A percentile compares a stretch with the other conserved stretches of the same genome.
Conservation (phyloP, 179 eudicot genomes). For the Heliamphora pulchella region DNA sequence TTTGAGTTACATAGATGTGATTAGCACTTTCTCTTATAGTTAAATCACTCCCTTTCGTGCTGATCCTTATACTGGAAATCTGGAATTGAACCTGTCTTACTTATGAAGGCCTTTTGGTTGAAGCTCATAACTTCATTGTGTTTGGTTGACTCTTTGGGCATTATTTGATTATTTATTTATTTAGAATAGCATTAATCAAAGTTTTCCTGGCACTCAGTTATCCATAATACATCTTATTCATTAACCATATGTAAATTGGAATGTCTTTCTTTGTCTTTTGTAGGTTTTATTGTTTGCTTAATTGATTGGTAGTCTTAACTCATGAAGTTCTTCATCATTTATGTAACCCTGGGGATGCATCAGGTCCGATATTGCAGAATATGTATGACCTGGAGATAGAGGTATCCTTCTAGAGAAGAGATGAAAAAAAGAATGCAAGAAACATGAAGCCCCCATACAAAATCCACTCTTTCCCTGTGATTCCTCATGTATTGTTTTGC, state of each 20-base stretch:
- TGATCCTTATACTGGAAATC: too few relatives aligned
- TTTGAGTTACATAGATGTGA: too few relatives aligned
- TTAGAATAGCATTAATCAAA: background rate
- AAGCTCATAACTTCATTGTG: background rate
- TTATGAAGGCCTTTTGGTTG: constrained; percentile 7
- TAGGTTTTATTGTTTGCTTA: background rate
- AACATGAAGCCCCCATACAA: background rate
- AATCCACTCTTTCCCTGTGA: constrained; percentile 1
- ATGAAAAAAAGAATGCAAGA: background rate
- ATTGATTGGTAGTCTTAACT: background rate
- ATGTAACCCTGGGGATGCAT: background rate
- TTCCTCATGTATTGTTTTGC: background rate
- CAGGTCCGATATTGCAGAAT: background rate
- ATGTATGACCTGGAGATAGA: background rate
- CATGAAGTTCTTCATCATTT: background rate
- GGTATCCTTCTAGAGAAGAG: constrained; percentile 8
- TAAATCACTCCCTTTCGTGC: too few relatives aligned
- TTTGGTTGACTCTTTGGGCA: background rate
- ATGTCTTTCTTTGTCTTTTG: background rate
- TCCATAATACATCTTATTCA: background rate
- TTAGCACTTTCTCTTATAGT: too few relatives aligned
- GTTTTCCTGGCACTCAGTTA: background rate
- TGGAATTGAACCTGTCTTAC: background rate
- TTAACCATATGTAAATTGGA: background rate
- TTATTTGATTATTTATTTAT: background rate